Evolutionary conservation across 495 filamentous ascomycete species (phyloP).

Genomic region (Glarea lozoyensis): DNA sequence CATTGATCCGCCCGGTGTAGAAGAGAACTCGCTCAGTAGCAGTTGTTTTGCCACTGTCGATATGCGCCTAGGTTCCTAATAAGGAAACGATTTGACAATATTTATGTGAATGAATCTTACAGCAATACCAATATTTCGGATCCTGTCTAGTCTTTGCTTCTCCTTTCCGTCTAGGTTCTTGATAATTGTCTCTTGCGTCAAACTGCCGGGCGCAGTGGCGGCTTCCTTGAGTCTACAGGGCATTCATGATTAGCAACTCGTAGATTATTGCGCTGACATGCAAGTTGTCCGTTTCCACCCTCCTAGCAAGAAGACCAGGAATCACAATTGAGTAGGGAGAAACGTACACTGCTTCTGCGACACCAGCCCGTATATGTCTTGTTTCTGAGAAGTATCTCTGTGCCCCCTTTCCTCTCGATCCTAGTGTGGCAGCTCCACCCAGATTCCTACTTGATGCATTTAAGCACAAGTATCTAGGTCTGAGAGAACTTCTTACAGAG

Average conservation of each 20-base stretch:
- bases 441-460: conserved; percentile 20
- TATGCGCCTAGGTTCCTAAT: conserved; percentile 54
- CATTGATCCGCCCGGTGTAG: conserved; percentile 94
- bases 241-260: background rate
- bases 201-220: conserved; percentile 43
- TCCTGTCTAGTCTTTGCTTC: conserved; percentile 60
- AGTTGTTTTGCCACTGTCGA: conserved; percentile 98
- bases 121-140: conserved; percentile 98
- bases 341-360: conserved; percentile 37
- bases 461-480: conserved; percentile 11
- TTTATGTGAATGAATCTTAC: conserved; percentile 4
- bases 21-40: conserved; percentile 95
- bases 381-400: conserved; percentile 23
- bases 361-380: conserved; percentile 25
- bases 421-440: conserved; percentile 10
- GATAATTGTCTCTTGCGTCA: conserved; percentile 42
- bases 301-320: no score
- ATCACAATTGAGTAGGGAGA: no score
- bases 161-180: conserved; percentile 65
- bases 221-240: conserved; percentile 48
- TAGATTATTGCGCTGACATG: background rate
- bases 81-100: background rate
- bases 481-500: conserved; percentile 8
- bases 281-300: no score
- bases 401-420: conserved; percentile 18